These are phyloP conservation scores for Metschnikowia kunwiensis DNA, from an alignment of 805 yeast species.

Conservation along the genomic window DNA sequence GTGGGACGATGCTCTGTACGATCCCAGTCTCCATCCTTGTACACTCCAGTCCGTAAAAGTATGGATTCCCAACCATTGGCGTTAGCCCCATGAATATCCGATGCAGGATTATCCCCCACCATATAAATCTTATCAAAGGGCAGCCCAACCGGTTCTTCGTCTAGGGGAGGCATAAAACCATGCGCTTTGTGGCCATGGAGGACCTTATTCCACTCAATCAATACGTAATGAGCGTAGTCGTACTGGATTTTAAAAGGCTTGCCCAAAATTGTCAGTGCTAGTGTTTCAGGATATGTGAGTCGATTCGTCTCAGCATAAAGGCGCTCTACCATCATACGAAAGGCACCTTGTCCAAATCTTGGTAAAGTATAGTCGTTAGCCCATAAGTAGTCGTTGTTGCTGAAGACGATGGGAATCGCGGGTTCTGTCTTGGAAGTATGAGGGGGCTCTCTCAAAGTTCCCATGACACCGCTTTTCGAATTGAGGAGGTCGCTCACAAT, in stretches of 20 bases:
- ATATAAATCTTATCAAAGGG: slow-evolving; percentile 66
- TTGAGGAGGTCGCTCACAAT: slow-evolving; percentile 68
- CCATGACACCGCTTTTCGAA: slow-evolving; percentile 59
- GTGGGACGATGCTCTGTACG: slow-evolving; percentile 41
- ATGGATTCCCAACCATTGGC: slow-evolving; percentile 85
- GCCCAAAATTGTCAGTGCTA: slow-evolving; percentile 65
- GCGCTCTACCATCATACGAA: slow-evolving; percentile 58
- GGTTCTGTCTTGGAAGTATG: slow-evolving; percentile 33
- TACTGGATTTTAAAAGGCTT: slow-evolving; percentile 79
- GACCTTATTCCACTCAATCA: slow-evolving; percentile 52
- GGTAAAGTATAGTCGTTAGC: slow-evolving; percentile 76
- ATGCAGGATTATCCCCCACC: slow-evolving; percentile 97
- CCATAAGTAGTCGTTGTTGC: slow-evolving; percentile 84
- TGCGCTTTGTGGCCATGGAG: slow-evolving; percentile 23
- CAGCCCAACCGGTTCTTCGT: slow-evolving; percentile 30
- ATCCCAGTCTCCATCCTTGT: slow-evolving; percentile 53
- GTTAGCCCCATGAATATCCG: slow-evolving; percentile 89
- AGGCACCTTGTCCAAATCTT: slow-evolving; percentile 90
- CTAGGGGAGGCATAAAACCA: slow-evolving; percentile 41
- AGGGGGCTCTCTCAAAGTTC: slow-evolving; percentile 47
- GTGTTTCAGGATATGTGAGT: slow-evolving; percentile 29
- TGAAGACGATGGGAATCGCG: slow-evolving; percentile 68
- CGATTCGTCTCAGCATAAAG: slow-evolving; percentile 54
- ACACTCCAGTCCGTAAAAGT: slow-evolving; percentile 87
- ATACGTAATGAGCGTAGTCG: slow-evolving; percentile 74